Evolutionary conservation across 805 yeast species (phyloP).

Genomic region (Kockiozyma suomiensis): DNA sequence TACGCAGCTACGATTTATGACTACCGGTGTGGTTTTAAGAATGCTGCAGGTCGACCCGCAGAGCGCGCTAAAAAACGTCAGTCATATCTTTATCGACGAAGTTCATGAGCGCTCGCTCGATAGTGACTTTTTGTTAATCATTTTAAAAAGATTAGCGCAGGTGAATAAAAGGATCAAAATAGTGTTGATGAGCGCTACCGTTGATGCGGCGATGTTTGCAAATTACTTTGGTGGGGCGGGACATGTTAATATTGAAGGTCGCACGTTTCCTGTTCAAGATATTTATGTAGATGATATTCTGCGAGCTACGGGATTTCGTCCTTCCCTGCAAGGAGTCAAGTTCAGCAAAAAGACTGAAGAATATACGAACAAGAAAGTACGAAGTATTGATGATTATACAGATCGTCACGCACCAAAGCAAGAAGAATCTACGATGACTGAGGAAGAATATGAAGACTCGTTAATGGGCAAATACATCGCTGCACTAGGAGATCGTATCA

Average conservation of each 20-base stretch:
- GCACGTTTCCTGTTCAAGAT: conserved; percentile 90
- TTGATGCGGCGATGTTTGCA: conserved; percentile 67
- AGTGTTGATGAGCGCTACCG: conserved; percentile 78
- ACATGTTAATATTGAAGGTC: conserved; percentile 83
- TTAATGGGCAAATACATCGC: conserved; percentile 23
- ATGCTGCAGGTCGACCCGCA: conserved; percentile 65
- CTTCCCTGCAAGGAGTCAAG: conserved; percentile 5
- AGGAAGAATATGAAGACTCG: conserved; percentile 23
- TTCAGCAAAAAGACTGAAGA: conserved; percentile 5
- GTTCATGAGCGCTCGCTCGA: conserved; percentile 97
- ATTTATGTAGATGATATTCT: conserved; percentile 70
- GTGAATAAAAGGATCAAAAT: conserved; percentile 47
- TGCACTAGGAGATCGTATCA: conserved; percentile 46
- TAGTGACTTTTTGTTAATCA: conserved; percentile 78
- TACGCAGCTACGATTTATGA: conserved; percentile 83
- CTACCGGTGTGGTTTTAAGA: conserved; percentile 88
- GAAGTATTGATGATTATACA: conserved; percentile 6
- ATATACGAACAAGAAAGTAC: neutral
- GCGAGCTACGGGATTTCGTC: conserved; percentile 55
- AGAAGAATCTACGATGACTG: neutral
- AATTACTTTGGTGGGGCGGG: conserved; percentile 64
- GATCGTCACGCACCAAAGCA: conserved; percentile 1
- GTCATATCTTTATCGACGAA: conserved; percentile 84
- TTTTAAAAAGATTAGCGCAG: conserved; percentile 63
- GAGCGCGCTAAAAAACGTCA: conserved; percentile 47